Base-by-base conservation (phyloP, 306 rosid species). In the Gleditsia sinensis region DNA sequence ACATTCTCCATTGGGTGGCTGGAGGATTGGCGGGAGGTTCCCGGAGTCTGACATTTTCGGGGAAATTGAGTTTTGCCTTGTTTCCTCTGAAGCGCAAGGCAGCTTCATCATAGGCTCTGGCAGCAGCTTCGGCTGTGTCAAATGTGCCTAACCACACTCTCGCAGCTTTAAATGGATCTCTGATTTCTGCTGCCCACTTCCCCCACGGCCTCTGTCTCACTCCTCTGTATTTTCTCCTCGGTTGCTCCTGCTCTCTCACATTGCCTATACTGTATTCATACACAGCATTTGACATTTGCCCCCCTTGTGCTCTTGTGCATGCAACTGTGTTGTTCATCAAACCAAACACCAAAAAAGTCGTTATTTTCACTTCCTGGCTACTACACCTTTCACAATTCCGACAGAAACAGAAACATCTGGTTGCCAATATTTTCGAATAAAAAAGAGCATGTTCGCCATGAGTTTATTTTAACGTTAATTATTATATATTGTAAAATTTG, bases 191-290 rank as follows among this genome's bases (percentile, higher is more conserved):
- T 0, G 93, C 93, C 93, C 93, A 88, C 56, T 88, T 88, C 3
- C 93, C 93, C 93, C 93, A 88, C 0, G 93, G 93, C 60, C 93
- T 80, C 71, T 86, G 93, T 24, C 93, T 86, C 48, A 88, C 93
- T 11, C 93, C 93, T 79, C 93, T 75, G 82, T 88, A 88, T 20
- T 74, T 84, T 54, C 89, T 86, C 6, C 83, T 86, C n/a, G n/a
- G n/a, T n/a, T n/a, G n/a, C n/a, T 61, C 28, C 46, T 75, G 74
- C 9, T 27, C 69, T 14, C 74, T 76, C 13, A 9, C 54, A 19
- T 19, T 36, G 12, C 30, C 14, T 45, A 33, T 63, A 36, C 72
- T 81, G 36, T 86, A 88, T 72, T 88, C 93, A 10, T 86, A 88
- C 8, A 78, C 80, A 2, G 78, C 63, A 45, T 69, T 46, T 8